These are phyloP conservation scores for Centella asiatica DNA, from an alignment of 129 eudicot species.

Conservation along the genomic window DNA sequence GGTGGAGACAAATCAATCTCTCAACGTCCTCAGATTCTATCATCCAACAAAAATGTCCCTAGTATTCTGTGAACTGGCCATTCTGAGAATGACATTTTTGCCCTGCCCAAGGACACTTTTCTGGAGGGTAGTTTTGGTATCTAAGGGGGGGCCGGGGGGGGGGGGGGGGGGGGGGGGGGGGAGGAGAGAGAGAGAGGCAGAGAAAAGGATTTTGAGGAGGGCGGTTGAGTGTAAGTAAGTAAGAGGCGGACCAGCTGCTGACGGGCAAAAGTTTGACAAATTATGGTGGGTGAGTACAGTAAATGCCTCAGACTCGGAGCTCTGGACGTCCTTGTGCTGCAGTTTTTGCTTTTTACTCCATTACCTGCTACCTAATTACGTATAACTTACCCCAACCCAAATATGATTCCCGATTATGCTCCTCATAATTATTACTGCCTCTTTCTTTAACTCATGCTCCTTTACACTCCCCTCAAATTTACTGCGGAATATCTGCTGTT, in stretches of 20 bases:
- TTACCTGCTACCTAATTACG: too few relatives aligned
- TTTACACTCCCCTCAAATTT: too few relatives aligned
- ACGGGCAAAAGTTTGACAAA: conserved; percentile 3
- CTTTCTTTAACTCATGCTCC: too few relatives aligned
- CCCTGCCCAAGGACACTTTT: too few relatives aligned
- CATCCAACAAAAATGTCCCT: not conserved
- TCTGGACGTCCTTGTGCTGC: not conserved
- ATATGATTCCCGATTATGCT: too few relatives aligned
- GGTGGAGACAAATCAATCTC: not conserved
- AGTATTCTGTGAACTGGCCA: not conserved
- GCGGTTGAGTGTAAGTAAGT: not conserved
- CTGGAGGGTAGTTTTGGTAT: not conserved
- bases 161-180: not conserved
- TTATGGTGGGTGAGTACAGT: not conserved
- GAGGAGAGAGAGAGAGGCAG: not conserved
- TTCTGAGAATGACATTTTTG: not conserved
- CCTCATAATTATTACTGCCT: too few relatives aligned
- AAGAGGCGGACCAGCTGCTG: not conserved
- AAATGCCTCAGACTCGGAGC: not conserved
- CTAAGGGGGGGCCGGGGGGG: not conserved
- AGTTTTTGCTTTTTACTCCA: too few relatives aligned
- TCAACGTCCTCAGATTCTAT: too few relatives aligned
- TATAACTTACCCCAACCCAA: too few relatives aligned
- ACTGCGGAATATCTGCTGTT: too few relatives aligned
- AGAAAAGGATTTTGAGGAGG: not conserved